Percentiles rank a stretch among this genome's conserved stretches.
Evolutionary conservation across 2,329 filamentous ascomycete species (phyloP).

Genomic region (Hymenoscyphus fraxineus): DNA sequence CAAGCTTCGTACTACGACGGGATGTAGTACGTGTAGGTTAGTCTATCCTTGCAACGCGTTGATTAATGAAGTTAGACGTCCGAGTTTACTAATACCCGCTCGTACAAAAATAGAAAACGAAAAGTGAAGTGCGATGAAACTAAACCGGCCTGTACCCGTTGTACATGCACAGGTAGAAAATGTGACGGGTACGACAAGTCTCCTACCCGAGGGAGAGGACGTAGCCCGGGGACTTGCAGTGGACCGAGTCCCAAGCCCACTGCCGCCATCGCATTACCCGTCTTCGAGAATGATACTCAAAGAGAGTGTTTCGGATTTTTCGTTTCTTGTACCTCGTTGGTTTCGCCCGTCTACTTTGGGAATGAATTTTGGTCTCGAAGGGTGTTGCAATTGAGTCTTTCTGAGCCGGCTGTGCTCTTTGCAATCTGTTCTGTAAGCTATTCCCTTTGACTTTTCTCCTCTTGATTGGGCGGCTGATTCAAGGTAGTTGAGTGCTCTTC

Average conservation of each 20-base stretch:
- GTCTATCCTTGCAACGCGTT: background rate
- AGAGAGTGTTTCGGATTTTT: conserved; percentile 20
- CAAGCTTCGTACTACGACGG: conserved; percentile 3
- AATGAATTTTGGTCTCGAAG: conserved; percentile 21
- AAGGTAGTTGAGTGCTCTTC: conserved; percentile 17
- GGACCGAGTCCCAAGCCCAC: background rate
- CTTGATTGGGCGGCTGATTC: background rate
- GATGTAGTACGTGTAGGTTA: conserved; percentile 9
- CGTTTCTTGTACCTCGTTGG: conserved; percentile 13
- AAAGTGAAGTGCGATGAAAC: conserved; percentile 28
- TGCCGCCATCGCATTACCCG: conserved; percentile 7
- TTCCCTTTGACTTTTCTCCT: background rate
- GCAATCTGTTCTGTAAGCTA: conserved; percentile 16
- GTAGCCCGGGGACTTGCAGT: background rate
- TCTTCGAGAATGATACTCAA: conserved; percentile 14
- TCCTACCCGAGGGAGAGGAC: background rate
- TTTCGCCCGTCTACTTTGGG: conserved; percentile 9
- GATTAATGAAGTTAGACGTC: background rate
- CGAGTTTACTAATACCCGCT: background rate
- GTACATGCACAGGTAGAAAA: conserved; percentile 17
- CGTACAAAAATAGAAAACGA: conserved; percentile 14
- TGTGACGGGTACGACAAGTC: conserved; percentile 24
- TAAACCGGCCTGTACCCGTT: conserved; percentile 22
- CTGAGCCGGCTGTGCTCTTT: conserved; percentile 19
- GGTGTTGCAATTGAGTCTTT: conserved; percentile 20